phyloP scores from a whole-genome alignment of 495 filamentous ascomycete species.

The Viridothelium virens region DNA sequence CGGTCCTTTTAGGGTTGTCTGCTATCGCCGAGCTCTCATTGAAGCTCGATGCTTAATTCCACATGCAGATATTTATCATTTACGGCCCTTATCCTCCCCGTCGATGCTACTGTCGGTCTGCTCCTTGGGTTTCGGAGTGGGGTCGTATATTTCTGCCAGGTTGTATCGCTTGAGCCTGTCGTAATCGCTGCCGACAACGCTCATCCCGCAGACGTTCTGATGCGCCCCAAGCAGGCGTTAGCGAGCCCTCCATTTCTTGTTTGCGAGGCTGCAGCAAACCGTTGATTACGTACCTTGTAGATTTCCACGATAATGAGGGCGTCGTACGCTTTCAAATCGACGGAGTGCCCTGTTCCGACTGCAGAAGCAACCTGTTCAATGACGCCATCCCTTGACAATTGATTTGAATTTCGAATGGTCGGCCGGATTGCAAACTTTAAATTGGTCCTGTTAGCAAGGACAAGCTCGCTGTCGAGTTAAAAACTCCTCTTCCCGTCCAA shows the following conservation, averaged over 20 bases:
- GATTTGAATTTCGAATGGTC: conserved; percentile 67
- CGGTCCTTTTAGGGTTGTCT: not conserved
- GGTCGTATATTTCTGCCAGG: conserved; percentile 56
- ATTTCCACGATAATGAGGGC: conserved; percentile 81
- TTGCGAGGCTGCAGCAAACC: conserved; percentile 8
- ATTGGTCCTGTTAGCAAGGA: conserved; percentile 8
- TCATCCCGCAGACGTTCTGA: conserved; percentile 72
- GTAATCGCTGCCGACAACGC: conserved; percentile 62
- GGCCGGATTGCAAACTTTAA: conserved; percentile 83
- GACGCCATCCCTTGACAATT: conserved; percentile 61
- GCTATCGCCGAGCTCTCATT: not conserved
- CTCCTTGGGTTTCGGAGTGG: conserved; percentile 33
- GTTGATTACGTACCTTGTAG: conserved; percentile 59
- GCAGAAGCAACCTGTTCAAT: conserved; percentile 70
- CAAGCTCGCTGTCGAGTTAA: not conserved
- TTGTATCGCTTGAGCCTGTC: conserved; percentile 66
- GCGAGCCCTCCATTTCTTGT: not conserved
- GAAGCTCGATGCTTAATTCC: not conserved
- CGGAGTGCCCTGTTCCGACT: conserved; percentile 63
- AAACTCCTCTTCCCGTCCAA: not conserved
- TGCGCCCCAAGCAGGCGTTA: conserved; percentile 15
- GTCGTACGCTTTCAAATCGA: conserved; percentile 76
- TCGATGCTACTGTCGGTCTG: not conserved
- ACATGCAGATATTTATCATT: not conserved
- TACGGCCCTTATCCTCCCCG: not conserved